Conservation (phyloP, 1,284 basidiomycete species). For the Naganishia liquefaciens region DNA sequence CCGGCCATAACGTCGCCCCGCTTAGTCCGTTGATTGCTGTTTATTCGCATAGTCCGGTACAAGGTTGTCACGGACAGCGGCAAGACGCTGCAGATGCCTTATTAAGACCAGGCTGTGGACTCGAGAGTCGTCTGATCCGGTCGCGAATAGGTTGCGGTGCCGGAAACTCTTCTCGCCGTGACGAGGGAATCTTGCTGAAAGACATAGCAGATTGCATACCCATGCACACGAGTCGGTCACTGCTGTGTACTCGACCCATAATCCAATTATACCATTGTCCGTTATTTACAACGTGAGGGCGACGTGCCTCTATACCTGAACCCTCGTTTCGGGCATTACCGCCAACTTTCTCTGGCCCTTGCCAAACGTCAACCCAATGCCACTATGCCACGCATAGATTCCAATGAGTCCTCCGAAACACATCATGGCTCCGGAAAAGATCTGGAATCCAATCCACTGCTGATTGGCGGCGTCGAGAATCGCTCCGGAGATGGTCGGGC, state of each 20-base stretch:
- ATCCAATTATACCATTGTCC: slow-evolving; percentile 15
- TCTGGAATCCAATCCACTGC: slow-evolving; percentile 37
- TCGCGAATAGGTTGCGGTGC: background rate
- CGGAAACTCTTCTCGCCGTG: too few species aligned
- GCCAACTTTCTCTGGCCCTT: slow-evolving; percentile 19
- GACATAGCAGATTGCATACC: background rate
- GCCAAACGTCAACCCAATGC: slow-evolving; percentile 26
- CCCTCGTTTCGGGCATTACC: slow-evolving; percentile 4
- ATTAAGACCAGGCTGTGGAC: too few species aligned
- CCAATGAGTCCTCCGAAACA: slow-evolving; percentile 29
- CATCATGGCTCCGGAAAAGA: slow-evolving; percentile 30
- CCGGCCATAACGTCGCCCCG: too few species aligned
- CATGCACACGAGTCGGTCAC: background rate
- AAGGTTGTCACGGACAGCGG: slow-evolving; percentile 52
- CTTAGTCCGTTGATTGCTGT: too few species aligned
- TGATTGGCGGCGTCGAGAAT: slow-evolving; percentile 36
- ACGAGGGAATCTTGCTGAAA: background rate
- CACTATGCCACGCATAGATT: slow-evolving; percentile 30
- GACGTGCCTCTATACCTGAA: background rate
- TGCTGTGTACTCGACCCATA: background rate
- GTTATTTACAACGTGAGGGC: background rate
- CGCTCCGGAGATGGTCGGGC: slow-evolving; percentile 37
- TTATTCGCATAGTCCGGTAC: slow-evolving; percentile 47
- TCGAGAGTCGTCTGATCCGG: background rate
- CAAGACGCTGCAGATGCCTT: slow-evolving; percentile 42